Evolutionary conservation across 2,329 filamentous ascomycete species (phyloP).

Genomic region (Pezicula radicicola): DNA sequence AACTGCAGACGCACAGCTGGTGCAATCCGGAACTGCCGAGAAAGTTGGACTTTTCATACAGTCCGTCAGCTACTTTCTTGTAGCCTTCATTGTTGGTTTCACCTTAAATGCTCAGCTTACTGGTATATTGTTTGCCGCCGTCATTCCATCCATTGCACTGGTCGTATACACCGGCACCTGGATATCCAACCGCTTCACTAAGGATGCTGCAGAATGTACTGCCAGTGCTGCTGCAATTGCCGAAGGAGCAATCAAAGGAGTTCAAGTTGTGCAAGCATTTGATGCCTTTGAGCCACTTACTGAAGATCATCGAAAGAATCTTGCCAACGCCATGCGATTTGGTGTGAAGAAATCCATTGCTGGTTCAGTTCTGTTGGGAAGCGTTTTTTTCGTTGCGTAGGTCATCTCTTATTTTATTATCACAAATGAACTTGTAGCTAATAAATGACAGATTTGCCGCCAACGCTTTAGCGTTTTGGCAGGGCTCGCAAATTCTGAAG

Average conservation of each 20-base stretch:
- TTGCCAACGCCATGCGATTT: constrained; percentile 38
- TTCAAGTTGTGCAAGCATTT: constrained; percentile 51
- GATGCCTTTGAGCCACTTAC: constrained; percentile 45
- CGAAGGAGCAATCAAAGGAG: constrained; percentile 46
- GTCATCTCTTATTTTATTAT: constrained; percentile 4
- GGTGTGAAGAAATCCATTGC: constrained; percentile 47
- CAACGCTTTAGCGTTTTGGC: constrained; percentile 58
- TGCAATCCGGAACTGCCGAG: constrained; percentile 56
- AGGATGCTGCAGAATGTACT: constrained; percentile 40
- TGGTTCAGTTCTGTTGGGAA: constrained; percentile 45
- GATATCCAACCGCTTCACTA: constrained; percentile 37
- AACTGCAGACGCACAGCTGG: constrained; percentile 53
- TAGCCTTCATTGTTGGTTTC: constrained; percentile 56
- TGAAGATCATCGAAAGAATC: constrained; percentile 41
- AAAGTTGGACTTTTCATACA: constrained; percentile 56
- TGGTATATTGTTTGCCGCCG: constrained; percentile 46
- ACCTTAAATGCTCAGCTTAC: constrained; percentile 53
- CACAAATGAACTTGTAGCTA: neutral
- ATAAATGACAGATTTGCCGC: constrained; percentile 39
- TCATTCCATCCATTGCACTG: constrained; percentile 48
- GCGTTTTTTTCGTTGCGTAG: constrained; percentile 58
- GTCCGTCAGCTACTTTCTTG: constrained; percentile 55
- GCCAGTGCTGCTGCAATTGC: constrained; percentile 48
- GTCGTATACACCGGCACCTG: constrained; percentile 43
- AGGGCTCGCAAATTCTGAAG: constrained; percentile 46